These are phyloP conservation scores for Chalciporus pseudorubinellus DNA, from an alignment of 768 basidiomycete genomes.

Conservation along the genomic window DNA sequence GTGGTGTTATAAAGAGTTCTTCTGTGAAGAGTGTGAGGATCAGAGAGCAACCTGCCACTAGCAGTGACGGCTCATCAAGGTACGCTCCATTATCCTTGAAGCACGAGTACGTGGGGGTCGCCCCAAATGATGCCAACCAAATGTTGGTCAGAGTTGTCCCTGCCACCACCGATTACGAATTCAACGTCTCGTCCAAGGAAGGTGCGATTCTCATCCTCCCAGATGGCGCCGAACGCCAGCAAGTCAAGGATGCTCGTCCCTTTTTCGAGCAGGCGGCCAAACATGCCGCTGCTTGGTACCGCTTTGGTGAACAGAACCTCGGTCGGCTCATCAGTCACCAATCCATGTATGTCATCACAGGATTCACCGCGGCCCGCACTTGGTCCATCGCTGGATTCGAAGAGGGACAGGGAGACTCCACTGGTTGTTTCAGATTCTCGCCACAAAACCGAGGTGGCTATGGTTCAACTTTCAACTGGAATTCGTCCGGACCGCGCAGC, in stretches of 20 bases:
- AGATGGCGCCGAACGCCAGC: slow-evolving; percentile 29
- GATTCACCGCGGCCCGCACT: slow-evolving; percentile 23
- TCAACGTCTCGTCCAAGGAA: slow-evolving; percentile 22
- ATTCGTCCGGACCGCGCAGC: slow-evolving; percentile 8
- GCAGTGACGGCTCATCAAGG: slow-evolving; percentile 11
- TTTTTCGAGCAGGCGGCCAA: slow-evolving; percentile 28
- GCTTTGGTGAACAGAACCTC: slow-evolving; percentile 25
- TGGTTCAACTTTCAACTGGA: slow-evolving; percentile 16
- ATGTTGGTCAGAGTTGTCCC: neutral
- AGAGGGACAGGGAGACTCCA: slow-evolving; percentile 8
- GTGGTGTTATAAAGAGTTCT: slow-evolving; percentile 7
- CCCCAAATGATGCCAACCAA: no score
- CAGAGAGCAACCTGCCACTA: neutral
- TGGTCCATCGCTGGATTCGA: slow-evolving; percentile 31
- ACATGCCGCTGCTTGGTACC: slow-evolving; percentile 33
- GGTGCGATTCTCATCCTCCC: slow-evolving; percentile 36
- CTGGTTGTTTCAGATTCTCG: slow-evolving; percentile 15
- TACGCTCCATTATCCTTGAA: slow-evolving; percentile 2
- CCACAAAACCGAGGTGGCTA: slow-evolving; percentile 4
- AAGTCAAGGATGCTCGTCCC: slow-evolving; percentile 22
- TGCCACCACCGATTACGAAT: slow-evolving; percentile 2
- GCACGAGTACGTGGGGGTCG: neutral
- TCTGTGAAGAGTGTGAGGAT: slow-evolving; percentile 11
- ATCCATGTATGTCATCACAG: slow-evolving; percentile 34
- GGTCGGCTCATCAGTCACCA: slow-evolving; percentile 30